Base-by-base conservation (phyloP, 2,329 filamentous ascomycete species). In the Fusarium citri region DNA sequence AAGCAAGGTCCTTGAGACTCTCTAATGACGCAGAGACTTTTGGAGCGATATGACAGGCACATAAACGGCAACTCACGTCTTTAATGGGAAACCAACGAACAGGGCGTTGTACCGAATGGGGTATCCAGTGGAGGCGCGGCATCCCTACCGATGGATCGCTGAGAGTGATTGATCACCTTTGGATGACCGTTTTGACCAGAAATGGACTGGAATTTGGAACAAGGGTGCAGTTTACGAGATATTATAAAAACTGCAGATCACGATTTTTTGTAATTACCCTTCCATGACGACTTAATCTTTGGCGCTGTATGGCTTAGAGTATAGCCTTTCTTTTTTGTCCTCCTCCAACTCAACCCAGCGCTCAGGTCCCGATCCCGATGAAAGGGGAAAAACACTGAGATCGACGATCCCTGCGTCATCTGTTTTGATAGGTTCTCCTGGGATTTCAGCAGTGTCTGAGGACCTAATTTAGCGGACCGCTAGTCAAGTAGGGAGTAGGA, bases 351-450 rank as follows among this genome's bases (percentile, higher is more conserved):
- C 22, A 16, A 41, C 40, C 31, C 50, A 56, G 25, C 51, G 51
- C 50, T 60, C 57, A 60, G 51, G 57, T 37, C 57, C 49, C 57
- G 57, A 60, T 60, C 51, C 42, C 50, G 25, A 56, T 26, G 31
- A 47, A 45, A 57, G 57, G 51, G 34, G 57, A 42, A 11, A 48
- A 18, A 12, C 1, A 26, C 34, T 20, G 18, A 18, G 31, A 60
- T 60, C 57, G 57, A 53, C 43, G 51, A 57, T 60, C 42, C 30
- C 18, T 47, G 42, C 57, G 57, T 60, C 57, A 60, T 57, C 42
- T 16, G 2, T n/a, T 53, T 51, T 26, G 22, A 26, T 11, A 3
- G 10, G 11, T 20, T 40, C 23, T 9, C 6, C 28, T 30, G 7
- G 28, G 28, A 30, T 30, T 30, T 30, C 28, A 30, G 16, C 18